Evolutionary conservation across 371 early-diverging fungal species (phyloP).

Genomic region (Mortierella sp.): DNA sequence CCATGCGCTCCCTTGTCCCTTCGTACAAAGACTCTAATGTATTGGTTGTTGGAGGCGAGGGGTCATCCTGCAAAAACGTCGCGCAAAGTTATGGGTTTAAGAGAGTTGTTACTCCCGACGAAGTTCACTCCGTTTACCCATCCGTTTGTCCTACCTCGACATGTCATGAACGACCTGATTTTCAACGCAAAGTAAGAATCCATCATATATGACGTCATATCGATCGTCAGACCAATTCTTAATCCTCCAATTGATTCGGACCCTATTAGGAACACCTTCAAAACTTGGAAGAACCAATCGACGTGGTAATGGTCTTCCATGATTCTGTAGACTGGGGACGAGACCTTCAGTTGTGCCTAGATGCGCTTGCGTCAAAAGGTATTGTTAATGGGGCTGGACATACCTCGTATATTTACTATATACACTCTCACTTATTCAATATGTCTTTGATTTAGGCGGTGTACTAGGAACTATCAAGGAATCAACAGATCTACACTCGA

Average conservation of each 20-base stretch:
- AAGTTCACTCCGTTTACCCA: constrained; percentile 78
- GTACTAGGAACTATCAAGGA: constrained; percentile 59
- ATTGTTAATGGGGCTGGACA: constrained; percentile 22
- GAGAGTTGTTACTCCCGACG: constrained; percentile 78
- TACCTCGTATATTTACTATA: neutral
- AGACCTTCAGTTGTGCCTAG: constrained; percentile 86
- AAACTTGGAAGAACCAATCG: constrained; percentile 67
- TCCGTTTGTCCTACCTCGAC: constrained; percentile 81
- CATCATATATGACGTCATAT: neutral
- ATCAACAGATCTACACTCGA: constrained; percentile 57
- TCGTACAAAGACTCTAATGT: constrained; percentile 73
- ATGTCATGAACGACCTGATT: constrained; percentile 33
- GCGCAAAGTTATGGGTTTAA: constrained; percentile 83
- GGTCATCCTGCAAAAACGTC: constrained; percentile 71
- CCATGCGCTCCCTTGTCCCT: constrained; percentile 77
- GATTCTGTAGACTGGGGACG: constrained; percentile 91
- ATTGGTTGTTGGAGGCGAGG: constrained; percentile 79
- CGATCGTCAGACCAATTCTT: neutral
- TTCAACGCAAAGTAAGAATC: constrained; percentile 24
- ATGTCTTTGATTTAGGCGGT: constrained; percentile 58
- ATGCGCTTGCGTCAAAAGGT: constrained; percentile 76
- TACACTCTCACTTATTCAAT: neutral
- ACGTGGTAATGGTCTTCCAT: constrained; percentile 87
- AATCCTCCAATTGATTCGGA: neutral
- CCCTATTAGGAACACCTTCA: constrained; percentile 44